These are phyloP conservation scores for Cordyceps fumosorosea DNA, from an alignment of 2,329 filamentous ascomycete species.

Conservation along the genomic window DNA sequence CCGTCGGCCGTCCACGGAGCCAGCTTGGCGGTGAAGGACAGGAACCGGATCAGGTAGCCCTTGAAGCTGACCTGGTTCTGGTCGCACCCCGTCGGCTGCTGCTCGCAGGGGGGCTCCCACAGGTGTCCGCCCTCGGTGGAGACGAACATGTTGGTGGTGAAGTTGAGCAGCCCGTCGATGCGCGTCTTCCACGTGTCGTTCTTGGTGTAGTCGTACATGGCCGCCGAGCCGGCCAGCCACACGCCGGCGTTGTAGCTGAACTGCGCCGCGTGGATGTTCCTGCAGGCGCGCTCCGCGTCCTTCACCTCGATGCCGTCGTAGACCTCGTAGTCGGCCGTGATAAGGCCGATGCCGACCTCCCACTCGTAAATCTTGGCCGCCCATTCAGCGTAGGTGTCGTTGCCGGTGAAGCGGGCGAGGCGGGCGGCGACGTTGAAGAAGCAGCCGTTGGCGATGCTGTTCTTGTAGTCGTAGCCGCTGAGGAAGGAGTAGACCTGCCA, in stretches of 20 bases:
- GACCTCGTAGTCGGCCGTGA: constrained; percentile 46
- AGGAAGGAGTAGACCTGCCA: constrained; percentile 85
- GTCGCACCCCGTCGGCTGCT: constrained; percentile 33
- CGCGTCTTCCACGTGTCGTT: constrained; percentile 49
- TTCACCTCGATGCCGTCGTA: constrained; percentile 41
- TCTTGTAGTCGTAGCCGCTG: constrained; percentile 63
- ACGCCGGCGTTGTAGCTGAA: constrained; percentile 67
- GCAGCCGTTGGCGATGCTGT: constrained; percentile 61
- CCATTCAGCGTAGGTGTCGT: constrained; percentile 72
- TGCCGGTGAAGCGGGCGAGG: constrained; percentile 70
- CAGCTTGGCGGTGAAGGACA: constrained; percentile 49
- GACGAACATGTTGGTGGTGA: constrained; percentile 48
- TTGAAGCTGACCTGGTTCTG: constrained; percentile 70
- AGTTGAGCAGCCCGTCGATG: constrained; percentile 50
- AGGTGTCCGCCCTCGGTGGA: constrained; percentile 38
- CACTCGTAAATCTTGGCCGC: constrained; percentile 65
- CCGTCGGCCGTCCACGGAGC: constrained; percentile 44
- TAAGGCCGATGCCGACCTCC: constrained; percentile 49
- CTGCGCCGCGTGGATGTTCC: constrained; percentile 47
- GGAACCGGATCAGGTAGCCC: constrained; percentile 64
- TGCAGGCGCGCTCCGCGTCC: constrained; percentile 37
- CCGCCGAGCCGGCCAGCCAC: constrained; percentile 53
- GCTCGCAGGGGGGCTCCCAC: constrained; percentile 62
- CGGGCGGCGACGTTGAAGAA: constrained; percentile 66
- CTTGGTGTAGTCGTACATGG: constrained; percentile 56